phyloP scores from a whole-genome alignment of 202 grass and related monocot genomes.

The Alloteropsis angusta region DNA sequence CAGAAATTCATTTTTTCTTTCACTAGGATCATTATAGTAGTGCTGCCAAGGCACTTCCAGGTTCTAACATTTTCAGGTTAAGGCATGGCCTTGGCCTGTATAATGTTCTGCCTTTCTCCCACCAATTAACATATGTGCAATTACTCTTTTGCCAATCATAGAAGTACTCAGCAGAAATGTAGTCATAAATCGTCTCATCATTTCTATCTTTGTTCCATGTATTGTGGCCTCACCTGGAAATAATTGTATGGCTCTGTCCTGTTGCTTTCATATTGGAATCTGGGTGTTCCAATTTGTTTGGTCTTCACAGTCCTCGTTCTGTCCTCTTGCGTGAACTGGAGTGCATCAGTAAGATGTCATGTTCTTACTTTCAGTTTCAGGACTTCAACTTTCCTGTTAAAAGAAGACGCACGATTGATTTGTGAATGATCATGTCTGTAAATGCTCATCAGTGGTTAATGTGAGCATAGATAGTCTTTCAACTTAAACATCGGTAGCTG shows the following conservation, averaged over 20 bases:
- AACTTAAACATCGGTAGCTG: neutral
- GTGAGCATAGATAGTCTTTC: neutral
- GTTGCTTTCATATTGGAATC: constrained; percentile 33
- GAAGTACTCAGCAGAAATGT: too few species aligned
- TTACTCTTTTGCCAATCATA: too few species aligned
- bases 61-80: constrained; percentile 37
- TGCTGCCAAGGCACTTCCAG: neutral
- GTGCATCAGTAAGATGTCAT: neutral
- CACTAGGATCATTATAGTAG: neutral
- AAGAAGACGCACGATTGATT: neutral
- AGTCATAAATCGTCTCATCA: constrained; percentile 7
- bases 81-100: neutral
- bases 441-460: neutral
- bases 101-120: neutral
- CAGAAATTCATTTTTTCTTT: constrained; percentile 13
- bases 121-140: neutral
- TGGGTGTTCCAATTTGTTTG: constrained; percentile 26
- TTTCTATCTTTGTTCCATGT: constrained; percentile 23
- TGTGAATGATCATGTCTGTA: neutral
- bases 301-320: neutral
- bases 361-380: constrained; percentile 7
- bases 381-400: neutral
- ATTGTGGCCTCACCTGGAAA: constrained; percentile 11
- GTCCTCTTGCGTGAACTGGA: constrained; percentile 22
- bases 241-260: constrained; percentile 27